Conservation (phyloP, 768 basidiomycete species). For the Filobasidium floriforme region DNA sequence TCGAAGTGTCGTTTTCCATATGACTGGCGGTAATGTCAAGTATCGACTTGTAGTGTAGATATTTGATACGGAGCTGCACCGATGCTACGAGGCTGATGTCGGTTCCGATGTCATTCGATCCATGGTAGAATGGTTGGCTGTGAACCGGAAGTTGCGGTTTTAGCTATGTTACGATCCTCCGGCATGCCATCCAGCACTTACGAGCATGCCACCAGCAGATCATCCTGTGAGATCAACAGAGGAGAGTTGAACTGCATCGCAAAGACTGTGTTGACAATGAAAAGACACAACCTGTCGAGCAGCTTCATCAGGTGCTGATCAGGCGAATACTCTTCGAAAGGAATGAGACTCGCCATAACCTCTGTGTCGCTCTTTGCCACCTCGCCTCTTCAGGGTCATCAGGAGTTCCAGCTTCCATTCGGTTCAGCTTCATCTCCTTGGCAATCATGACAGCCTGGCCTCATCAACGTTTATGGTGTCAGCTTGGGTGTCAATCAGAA, state of each 20-base stretch:
- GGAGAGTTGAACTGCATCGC: slow-evolving; percentile 31
- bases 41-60: slow-evolving; percentile 28
- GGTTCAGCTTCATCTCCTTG: slow-evolving; percentile 27
- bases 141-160: not conserved
- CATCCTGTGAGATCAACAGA: slow-evolving; percentile 27
- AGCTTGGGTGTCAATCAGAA: not conserved
- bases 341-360: slow-evolving; percentile 23
- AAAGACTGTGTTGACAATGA: slow-evolving; percentile 31
- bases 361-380: slow-evolving; percentile 20
- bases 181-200: not conserved
- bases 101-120: slow-evolving; percentile 18
- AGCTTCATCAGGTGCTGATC: not conserved
- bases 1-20: slow-evolving; percentile 16
- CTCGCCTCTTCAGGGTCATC: slow-evolving; percentile 19
- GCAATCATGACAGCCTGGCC: slow-evolving; percentile 24
- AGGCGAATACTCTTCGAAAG: not conserved
- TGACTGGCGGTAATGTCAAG: slow-evolving; percentile 22
- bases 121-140: slow-evolving; percentile 28
- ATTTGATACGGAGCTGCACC: slow-evolving; percentile 27
- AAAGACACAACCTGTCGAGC: slow-evolving; percentile 24
- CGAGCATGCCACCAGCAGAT: slow-evolving; percentile 26
- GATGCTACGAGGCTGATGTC: slow-evolving; percentile 26
- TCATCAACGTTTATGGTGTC: not conserved
- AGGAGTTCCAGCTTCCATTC: slow-evolving; percentile 21
- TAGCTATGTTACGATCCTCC: too few species aligned